phyloP scores from a whole-genome alignment of 1,139 yeast genomes.

The Nakaseomyces delphensis region DNA sequence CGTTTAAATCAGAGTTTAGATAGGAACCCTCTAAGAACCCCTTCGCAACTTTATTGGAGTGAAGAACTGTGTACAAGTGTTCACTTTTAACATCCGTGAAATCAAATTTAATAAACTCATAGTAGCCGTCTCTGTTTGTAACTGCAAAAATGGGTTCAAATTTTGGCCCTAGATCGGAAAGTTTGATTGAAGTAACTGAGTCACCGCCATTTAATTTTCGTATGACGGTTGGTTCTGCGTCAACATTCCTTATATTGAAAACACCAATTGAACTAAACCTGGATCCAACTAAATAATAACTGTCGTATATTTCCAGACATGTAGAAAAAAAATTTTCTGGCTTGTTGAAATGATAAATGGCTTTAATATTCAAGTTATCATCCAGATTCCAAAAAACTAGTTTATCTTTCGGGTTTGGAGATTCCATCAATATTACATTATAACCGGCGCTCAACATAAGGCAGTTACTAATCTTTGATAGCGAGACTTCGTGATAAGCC shows the following conservation, averaged over 20 bases:
- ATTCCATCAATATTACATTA: constrained; percentile 44
- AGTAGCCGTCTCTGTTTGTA: constrained; percentile 60
- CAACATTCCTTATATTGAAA: constrained; percentile 36
- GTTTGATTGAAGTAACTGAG: constrained; percentile 52
- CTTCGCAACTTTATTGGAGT: constrained; percentile 55
- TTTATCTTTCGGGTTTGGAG: constrained; percentile 59
- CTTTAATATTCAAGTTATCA: constrained; percentile 21
- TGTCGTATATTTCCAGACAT: constrained; percentile 39
- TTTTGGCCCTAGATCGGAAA: constrained; percentile 22
- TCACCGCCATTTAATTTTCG: constrained; percentile 64
- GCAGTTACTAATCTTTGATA: constrained; percentile 49
- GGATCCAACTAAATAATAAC: constrained; percentile 55
- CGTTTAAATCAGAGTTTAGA: constrained; percentile 39
- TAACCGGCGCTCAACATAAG: constrained; percentile 33
- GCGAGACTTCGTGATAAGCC: constrained; percentile 16
- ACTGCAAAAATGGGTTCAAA: constrained; percentile 33
- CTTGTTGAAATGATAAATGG: constrained; percentile 25
- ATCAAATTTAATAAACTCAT: constrained; percentile 32
- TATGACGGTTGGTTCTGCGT: constrained; percentile 25
- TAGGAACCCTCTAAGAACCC: constrained; percentile 74
- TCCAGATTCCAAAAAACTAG: constrained; percentile 31
- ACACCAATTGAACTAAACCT: constrained; percentile 58
- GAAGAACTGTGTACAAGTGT: constrained; percentile 33
- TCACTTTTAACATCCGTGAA: constrained; percentile 6
- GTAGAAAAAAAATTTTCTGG: constrained; percentile 54